Evolutionary conservation across 73 alveolate species (phyloP), one percentile per base, ranked within the genome.

Genomic region (Paramecium sonneborni): DNA sequence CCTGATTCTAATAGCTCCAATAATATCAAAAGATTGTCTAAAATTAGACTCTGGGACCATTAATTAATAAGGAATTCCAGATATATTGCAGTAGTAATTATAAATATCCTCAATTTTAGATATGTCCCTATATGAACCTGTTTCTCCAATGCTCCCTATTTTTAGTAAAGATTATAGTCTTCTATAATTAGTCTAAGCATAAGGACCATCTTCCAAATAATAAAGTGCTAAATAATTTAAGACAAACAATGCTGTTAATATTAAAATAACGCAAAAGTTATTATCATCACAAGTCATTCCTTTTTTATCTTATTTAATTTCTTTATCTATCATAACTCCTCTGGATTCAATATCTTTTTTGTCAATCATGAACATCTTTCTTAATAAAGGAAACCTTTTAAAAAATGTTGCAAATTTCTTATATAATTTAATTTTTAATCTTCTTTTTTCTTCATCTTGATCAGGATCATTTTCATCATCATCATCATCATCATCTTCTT

Each of bases 261-360:
- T 23, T 2, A 79, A 6, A 23, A 79, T 79, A 37, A 79, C 90
- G 24, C 90, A 79, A 34, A 79, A 32, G 28, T 79, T 79, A 34
- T 79, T 79, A 23, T 79, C 90, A 43, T 79, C 90, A 79, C 90
- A 79, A 37, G 44, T 41, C 90, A 79, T 79, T 8, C 90, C 90
- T 46, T 79, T 79, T 79, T 79, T 79, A 24, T 30, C 74, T 79
- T 41, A 79, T 43, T 39, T 39, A 39, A 79, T 46, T 43, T 79
- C 69, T 23, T 46, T 79, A 39, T 79, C 69, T 18, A 39, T 41
- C 69, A 43, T 43, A 1, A 43, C 41, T 79, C 90, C 90, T 44
- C 72, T 41, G 15, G 44, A 39, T 46, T 79, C 90, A 23, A 79
- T 62, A 20, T 38, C 72, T 12, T 23, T 24, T 79, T 57, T 24